These are phyloP conservation scores for Anethum foeniculum DNA, from an alignment of 140 eudicot species.

Conservation along the genomic window DNA sequence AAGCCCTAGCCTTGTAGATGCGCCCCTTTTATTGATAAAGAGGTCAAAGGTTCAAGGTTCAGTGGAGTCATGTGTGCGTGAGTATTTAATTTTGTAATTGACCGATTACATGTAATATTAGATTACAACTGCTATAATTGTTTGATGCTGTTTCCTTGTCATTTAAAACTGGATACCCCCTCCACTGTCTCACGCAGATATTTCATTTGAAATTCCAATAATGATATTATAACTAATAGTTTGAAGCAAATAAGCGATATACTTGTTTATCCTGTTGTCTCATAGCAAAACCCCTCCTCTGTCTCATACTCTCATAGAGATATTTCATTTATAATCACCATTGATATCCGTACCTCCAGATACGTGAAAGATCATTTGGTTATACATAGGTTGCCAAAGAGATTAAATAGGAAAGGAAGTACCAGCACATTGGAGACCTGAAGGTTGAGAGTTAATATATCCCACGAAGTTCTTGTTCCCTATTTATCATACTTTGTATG, in stretches of 20 bases:
- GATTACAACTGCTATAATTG: too few species aligned
- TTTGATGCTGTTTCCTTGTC: background rate
- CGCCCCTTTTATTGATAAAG: background rate
- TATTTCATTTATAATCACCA: too few species aligned
- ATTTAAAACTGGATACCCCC: background rate
- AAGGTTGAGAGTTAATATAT: background rate
- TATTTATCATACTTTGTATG: too few species aligned
- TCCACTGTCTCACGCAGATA: background rate
- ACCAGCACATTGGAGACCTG: background rate
- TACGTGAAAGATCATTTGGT: background rate
- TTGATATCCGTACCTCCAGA: background rate
- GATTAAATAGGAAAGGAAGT: background rate
- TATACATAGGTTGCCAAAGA: background rate
- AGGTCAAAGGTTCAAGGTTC: background rate
- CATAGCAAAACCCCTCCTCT: too few species aligned
- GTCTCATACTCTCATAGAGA: too few species aligned
- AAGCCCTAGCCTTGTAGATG: background rate
- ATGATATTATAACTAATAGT: too few species aligned
- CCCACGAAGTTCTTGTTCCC: too few species aligned
- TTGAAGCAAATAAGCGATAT: too few species aligned
- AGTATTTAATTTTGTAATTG: background rate
- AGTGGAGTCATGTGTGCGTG: background rate
- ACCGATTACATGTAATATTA: background rate
- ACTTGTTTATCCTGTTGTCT: too few species aligned
- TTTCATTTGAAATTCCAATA: background rate